These are phyloP conservation scores for Torulaspora globosa DNA, from an alignment of 1,139 yeast genomes.

Conservation along the genomic window DNA sequence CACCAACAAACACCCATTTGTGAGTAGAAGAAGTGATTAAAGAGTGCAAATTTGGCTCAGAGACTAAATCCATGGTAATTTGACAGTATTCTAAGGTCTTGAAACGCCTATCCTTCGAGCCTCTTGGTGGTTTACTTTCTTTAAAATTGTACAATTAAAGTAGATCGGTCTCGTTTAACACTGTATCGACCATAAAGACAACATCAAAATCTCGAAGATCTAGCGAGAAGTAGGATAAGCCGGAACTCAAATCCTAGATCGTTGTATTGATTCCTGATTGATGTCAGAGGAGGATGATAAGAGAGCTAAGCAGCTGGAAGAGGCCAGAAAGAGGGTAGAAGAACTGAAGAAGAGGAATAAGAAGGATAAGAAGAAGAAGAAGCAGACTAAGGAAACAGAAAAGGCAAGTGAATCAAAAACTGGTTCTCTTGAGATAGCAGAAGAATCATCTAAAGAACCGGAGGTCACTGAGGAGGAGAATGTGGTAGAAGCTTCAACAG, in stretches of 20 bases:
- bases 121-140: neutral
- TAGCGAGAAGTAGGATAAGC: neutral
- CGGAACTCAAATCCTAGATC: neutral
- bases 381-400: conserved; percentile 13
- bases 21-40: conserved; percentile 62
- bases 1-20: conserved; percentile 97
- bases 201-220: neutral
- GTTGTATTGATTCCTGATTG: neutral
- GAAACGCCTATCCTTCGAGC: neutral
- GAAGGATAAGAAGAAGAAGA: conserved; percentile 31
- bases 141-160: neutral
- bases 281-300: conserved; percentile 32
- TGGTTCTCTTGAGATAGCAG: neutral
- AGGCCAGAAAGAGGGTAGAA: conserved; percentile 37
- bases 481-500: neutral
- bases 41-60: conserved; percentile 67
- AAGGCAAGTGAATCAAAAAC: conserved; percentile 7
- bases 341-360: conserved; percentile 37
- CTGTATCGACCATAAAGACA: neutral
- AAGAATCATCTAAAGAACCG: conserved; percentile 2
- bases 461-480: conserved; percentile 6
- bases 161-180: neutral
- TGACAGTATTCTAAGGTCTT: neutral
- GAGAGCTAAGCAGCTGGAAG: conserved; percentile 36
- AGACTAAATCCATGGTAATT: conserved; percentile 38